These are phyloP conservation scores for Myriosclerotinia curreyana DNA, from an alignment of 2,329 filamentous ascomycete genomes.

Conservation along the genomic window DNA sequence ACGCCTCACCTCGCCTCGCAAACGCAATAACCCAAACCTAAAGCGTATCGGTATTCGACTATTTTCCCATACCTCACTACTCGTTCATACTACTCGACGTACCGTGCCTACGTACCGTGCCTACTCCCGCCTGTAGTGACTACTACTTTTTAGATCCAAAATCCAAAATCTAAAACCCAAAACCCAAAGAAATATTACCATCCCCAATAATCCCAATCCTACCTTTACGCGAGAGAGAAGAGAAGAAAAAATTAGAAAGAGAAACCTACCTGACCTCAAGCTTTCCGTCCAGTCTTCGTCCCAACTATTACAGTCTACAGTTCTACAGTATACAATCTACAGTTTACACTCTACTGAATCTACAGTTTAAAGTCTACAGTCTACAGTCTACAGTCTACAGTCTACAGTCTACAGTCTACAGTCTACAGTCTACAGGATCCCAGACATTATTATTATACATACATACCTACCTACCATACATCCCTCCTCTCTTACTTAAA, in stretches of 20 bases:
- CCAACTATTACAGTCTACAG: neutral
- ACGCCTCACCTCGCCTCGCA: neutral
- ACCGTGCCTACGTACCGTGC: conserved; percentile 14
- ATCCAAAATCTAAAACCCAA: neutral
- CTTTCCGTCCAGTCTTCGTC: neutral
- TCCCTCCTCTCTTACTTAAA: too few relatives aligned
- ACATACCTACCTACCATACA: neutral
- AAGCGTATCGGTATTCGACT: neutral
- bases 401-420: too few relatives aligned
- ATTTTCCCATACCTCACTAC: neutral
- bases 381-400: too few relatives aligned
- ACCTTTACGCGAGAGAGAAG: conserved; percentile 4
- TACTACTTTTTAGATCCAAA: neutral
- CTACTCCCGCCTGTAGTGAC: neutral
- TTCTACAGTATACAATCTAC: too few relatives aligned
- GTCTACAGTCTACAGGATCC: neutral
- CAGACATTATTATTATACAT: neutral
- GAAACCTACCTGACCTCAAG: neutral
- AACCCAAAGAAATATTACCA: too few relatives aligned
- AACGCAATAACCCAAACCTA: neutral
- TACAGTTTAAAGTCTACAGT: neutral
- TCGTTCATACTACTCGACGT: conserved; percentile 8
- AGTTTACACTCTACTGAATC: too few relatives aligned
- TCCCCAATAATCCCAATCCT: neutral
- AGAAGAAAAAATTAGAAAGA: neutral